Conservation (phyloP, 192 early-diverging fungal genomes). For the Mortierella alpina region DNA sequence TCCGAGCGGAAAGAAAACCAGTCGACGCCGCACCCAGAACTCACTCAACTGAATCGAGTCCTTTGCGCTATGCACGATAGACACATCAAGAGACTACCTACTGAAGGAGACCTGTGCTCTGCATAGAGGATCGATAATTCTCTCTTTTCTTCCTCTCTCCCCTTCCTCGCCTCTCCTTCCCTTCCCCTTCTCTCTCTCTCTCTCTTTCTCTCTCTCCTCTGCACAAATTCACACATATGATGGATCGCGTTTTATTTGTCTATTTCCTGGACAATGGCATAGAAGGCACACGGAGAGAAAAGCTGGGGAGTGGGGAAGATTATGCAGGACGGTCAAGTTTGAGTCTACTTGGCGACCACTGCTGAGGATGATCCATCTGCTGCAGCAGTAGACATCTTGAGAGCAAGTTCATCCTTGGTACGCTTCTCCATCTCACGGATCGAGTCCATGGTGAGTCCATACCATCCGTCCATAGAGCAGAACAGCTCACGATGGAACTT, state of each 20-base stretch:
- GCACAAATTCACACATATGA: no score
- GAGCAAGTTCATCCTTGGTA: conserved; percentile 68
- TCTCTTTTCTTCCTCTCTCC: no score
- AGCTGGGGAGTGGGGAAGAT: background rate
- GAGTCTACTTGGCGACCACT: conserved; percentile 6
- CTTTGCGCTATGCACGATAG: no score
- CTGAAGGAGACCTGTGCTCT: no score
- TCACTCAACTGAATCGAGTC: no score
- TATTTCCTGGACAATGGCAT: background rate
- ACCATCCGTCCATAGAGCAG: conserved; percentile 82
- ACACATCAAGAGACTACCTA: no score
- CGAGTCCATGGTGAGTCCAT: conserved; percentile 79
- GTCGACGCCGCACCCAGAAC: no score
- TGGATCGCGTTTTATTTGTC: background rate
- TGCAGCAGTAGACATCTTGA: conserved; percentile 19
- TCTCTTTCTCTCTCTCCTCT: no score
- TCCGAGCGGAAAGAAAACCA: no score
- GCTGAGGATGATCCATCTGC: conserved; percentile 3
- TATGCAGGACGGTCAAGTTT: background rate
- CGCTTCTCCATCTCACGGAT: conserved; percentile 74
- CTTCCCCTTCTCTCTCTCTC: no score
- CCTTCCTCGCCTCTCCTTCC: no score
- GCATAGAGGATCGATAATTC: no score
- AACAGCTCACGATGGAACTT: conserved; percentile 84
- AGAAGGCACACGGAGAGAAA: background rate